Evolutionary conservation across 176 grass and related monocot genomes (phyloP), one percentile per base, ranked within the genome.

Genomic region (Musa beccarii): DNA sequence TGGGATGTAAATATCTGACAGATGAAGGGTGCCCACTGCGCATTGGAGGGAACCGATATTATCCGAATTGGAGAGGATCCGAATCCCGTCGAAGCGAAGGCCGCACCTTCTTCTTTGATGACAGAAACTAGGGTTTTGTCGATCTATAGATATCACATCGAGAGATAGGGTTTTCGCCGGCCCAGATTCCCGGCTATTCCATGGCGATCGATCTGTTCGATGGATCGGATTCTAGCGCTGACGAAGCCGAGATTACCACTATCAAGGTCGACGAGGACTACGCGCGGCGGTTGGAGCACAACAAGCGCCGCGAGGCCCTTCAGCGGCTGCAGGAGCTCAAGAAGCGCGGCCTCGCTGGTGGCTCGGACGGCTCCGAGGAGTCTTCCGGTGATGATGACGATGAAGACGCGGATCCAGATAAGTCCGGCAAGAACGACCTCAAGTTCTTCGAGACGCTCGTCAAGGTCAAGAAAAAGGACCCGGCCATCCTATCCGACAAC

Each of bases 251-350:
- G 59, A 62, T 82, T 52, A 79, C 84, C 43, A 87, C 85, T 63
- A 79, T 98, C 80, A 76, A 94, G 84, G 82, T 98, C 80, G 82
- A 98, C 65, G 71, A 91, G 82, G 85, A 80, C 49, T 94, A 84
- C 57, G 88, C 82, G 0, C 90, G 86, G 57, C 81, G 83, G 54
- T 82, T 87, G 56, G 90, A 98, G 76, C 90, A 94, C 88, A 98
- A 94, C 81, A 91, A 98, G 83, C 70, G 75, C 69, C 88, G 95
- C 22, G 88, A 94, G 82, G 90, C 78, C 51, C 54, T 77, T 63
- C 84, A 98, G 34, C 77, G 84, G 49, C 82, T 78, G 1, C 82
- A 94, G 74, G 86, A 94, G 73, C 81, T 76, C 80, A 87, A 84
- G 82, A 94, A 84, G 80, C 51, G 85, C 29, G 90, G 90, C 34